Conservation (phyloP, 345 rosid species). For the Lagerstroemia speciosa region DNA sequence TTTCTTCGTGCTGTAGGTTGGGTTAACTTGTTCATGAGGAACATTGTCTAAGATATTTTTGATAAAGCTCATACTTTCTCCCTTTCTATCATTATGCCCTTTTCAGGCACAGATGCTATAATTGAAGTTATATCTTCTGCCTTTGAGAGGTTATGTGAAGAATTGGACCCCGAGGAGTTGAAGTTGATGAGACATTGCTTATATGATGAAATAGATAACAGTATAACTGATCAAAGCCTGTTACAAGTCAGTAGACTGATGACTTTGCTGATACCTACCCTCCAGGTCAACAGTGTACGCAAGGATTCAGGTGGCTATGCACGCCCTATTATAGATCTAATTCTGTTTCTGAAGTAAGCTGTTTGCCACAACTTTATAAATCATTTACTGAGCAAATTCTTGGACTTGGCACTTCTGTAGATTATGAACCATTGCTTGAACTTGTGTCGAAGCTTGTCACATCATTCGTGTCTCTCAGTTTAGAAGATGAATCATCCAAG, state of each 20-base stretch:
- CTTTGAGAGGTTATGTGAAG: slow-evolving; percentile 52
- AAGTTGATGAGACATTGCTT: slow-evolving; percentile 45
- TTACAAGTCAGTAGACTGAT: slow-evolving; percentile 43
- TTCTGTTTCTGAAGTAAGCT: neutral
- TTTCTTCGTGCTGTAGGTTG: neutral
- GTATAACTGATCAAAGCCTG: slow-evolving; percentile 19
- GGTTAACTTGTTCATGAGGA: neutral
- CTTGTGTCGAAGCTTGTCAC: slow-evolving; percentile 32
- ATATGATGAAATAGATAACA: slow-evolving; percentile 32
- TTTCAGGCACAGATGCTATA: slow-evolving; percentile 46
- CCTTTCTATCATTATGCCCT: neutral
- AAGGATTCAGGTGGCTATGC: slow-evolving; percentile 40
- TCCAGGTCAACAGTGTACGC: slow-evolving; percentile 34
- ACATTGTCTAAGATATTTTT: slow-evolving; percentile 2
- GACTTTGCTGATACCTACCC: slow-evolving; percentile 41
- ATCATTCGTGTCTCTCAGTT: slow-evolving; percentile 31
- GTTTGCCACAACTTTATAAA: neutral
- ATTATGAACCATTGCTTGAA: slow-evolving; percentile 44
- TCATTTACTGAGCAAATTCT: neutral
- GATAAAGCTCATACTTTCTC: slow-evolving; percentile 12
- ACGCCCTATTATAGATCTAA: neutral
- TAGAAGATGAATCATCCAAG: slow-evolving; percentile 30
- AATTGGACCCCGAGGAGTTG: slow-evolving; percentile 44
- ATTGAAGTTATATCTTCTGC: slow-evolving; percentile 49
- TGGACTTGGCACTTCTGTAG: slow-evolving; percentile 25